Evolutionary conservation across 345 rosid genomes (phyloP).

Genomic region (Sonneratia caseolaris): DNA sequence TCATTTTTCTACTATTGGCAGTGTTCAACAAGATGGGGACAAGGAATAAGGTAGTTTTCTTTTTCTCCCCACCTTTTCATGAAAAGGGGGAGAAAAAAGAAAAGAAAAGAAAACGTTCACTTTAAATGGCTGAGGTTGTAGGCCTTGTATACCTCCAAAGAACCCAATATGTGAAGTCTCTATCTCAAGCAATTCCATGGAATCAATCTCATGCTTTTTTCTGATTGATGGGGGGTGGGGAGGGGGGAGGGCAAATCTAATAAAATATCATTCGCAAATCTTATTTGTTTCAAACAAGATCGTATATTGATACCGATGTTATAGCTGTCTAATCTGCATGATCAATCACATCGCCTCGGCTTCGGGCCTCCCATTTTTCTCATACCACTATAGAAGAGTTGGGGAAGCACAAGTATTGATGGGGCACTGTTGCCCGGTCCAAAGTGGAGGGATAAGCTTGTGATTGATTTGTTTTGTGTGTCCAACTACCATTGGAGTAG

Average conservation of each 20-base stretch:
- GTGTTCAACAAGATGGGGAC: not conserved
- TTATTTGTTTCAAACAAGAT: not conserved
- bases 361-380: not conserved
- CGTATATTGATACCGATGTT: not conserved
- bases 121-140: not conserved
- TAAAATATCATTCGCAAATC: not conserved
- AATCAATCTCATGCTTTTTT: conserved; percentile 2
- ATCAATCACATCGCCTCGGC: not conserved
- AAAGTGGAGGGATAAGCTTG: too few species aligned
- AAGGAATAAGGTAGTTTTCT: not conserved
- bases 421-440: too few species aligned
- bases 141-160: not conserved
- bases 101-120: not conserved
- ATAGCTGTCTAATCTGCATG: not conserved
- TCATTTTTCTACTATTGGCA: not conserved
- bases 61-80: not conserved
- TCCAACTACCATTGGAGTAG: too few species aligned
- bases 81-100: not conserved
- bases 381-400: not conserved
- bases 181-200: not conserved
- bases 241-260: not conserved
- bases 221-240: too few species aligned
- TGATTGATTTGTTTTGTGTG: too few species aligned
- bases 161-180: not conserved
- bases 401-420: not conserved